Base-by-base conservation (phyloP, 306 rosid genomes). In the Fagus sylvatica region DNA sequence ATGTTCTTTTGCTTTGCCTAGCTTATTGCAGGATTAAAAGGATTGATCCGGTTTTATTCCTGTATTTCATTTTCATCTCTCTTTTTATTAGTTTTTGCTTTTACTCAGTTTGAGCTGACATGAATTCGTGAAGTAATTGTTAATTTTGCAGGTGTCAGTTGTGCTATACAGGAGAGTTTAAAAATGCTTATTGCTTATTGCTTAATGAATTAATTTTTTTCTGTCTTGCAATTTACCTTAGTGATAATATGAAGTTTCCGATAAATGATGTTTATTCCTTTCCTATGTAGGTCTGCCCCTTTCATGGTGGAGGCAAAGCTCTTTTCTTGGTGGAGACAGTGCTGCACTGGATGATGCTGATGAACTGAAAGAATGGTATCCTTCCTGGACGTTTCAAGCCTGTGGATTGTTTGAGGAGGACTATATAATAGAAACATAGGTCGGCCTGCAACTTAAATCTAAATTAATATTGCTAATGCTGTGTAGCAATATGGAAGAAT, bases 131-230 rank as follows among this genome's bases (percentile, higher is more conserved):
- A 79, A 86, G 73, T 84, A 62, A 34, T 61, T 75, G 80, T 66
- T 81, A 81, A 75, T 83, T 90, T 83, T 93, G 93, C 97, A 89
- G 97, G 93, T 82, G 73, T 67, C 80, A 78, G 88, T 89, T 83
- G 51, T 72, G 86, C 94, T 82, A 77, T 61, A 43, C 41, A 76
- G 89, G 90, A 83, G 82, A 76, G 22, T 74, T 89, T 76, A 51
- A 73, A 73, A 42, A 53, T 81, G 64, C 69, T 74, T 75, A 56
- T 84, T 22, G 28, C 28, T 22, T 22, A 22, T 22, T 86, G 56
- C 60, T 37, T 76, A 40, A 54, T 79, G 54, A 53, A 51, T 49
- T 15, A 39, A 17, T 6, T 37, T 73, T 22, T 22, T 48, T 72
- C 11, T 64, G 66, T 60, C 65, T 69, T 53, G 30, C 40, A 72